These are phyloP conservation scores for Salix koriyanagi DNA, from an alignment of 345 rosid species.

Conservation along the genomic window DNA sequence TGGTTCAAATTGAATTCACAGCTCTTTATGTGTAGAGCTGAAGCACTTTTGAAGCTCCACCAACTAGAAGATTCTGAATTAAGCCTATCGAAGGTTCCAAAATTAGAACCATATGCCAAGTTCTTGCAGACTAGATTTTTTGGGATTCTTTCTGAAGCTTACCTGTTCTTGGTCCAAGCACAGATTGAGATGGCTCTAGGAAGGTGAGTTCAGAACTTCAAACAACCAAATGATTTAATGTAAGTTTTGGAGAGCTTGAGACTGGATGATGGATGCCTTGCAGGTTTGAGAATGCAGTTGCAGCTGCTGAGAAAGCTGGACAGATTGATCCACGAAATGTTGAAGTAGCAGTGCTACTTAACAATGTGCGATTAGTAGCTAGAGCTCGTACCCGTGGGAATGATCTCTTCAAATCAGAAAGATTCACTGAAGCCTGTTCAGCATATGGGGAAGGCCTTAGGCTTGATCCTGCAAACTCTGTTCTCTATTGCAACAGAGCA, in stretches of 20 bases:
- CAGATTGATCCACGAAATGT: constrained; percentile 61
- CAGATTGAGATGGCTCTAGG: constrained; percentile 89
- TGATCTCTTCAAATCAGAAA: constrained; percentile 89
- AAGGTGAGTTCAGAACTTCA: constrained; percentile 56
- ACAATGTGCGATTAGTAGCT: constrained; percentile 56
- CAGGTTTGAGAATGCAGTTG: constrained; percentile 92
- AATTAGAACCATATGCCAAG: constrained; percentile 33
- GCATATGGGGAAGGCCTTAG: constrained; percentile 88
- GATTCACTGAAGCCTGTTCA: constrained; percentile 90
- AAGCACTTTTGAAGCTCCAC: constrained; percentile 80
- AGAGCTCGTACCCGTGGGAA: constrained; percentile 83
- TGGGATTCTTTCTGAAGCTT: constrained; percentile 83
- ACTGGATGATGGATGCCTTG: constrained; percentile 46
- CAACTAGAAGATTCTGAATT: constrained; percentile 76
- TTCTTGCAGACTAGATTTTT: constrained; percentile 47
- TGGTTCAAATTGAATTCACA: constrained; percentile 52
- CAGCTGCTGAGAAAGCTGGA: constrained; percentile 74
- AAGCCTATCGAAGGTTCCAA: constrained; percentile 43
- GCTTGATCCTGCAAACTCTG: constrained; percentile 74
- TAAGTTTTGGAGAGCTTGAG: constrained; percentile 22
- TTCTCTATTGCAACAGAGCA: constrained; percentile 77
- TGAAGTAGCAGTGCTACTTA: constrained; percentile 60
- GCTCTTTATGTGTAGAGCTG: constrained; percentile 95
- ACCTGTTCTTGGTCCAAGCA: constrained; percentile 60
- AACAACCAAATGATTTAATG: constrained; percentile 3